Percentiles rank a stretch among this genome's conserved stretches.
Evolutionary conservation across 768 basidiomycete genomes (phyloP).

Genomic region (Panaeolus cyanescens): DNA sequence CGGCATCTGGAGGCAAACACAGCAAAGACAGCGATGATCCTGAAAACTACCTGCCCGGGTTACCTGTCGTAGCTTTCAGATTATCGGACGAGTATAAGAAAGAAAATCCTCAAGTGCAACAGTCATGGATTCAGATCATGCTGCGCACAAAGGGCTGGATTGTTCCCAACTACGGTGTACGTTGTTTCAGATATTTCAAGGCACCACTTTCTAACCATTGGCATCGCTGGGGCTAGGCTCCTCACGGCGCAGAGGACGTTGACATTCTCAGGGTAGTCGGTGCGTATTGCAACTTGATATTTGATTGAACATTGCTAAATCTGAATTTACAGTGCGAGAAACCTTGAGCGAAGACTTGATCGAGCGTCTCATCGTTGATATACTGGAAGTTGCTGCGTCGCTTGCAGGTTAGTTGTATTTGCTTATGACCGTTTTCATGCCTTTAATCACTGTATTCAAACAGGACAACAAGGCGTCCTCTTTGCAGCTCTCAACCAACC

Average conservation of each 20-base stretch:
- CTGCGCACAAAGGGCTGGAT: constrained; percentile 60
- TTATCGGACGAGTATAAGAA: constrained; percentile 54
- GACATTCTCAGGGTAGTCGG: constrained; percentile 65
- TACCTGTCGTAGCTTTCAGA: constrained; percentile 67
- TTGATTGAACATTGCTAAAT: constrained; percentile 24
- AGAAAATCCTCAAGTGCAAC: constrained; percentile 55
- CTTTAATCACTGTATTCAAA: neutral
- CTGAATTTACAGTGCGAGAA: constrained; percentile 45
- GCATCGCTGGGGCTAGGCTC: constrained; percentile 32
- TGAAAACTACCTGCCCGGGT: constrained; percentile 47
- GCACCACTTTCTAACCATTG: neutral
- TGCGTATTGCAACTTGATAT: constrained; percentile 21
- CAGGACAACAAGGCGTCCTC: constrained; percentile 25
- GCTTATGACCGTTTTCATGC: neutral
- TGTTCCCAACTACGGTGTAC: constrained; percentile 57
- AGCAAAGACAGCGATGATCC: constrained; percentile 37
- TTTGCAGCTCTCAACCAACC: constrained; percentile 20
- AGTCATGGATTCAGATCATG: constrained; percentile 52
- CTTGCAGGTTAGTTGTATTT: constrained; percentile 40
- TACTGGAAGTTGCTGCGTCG: constrained; percentile 47
- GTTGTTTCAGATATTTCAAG: neutral
- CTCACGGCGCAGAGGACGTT: constrained; percentile 48
- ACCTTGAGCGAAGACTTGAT: constrained; percentile 54
- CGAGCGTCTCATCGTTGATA: constrained; percentile 52
- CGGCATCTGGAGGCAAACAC: constrained; percentile 19